These are phyloP conservation scores for Coemansia sp. DNA, from an alignment of 192 early-diverging fungal genomes.

Conservation along the genomic window DNA sequence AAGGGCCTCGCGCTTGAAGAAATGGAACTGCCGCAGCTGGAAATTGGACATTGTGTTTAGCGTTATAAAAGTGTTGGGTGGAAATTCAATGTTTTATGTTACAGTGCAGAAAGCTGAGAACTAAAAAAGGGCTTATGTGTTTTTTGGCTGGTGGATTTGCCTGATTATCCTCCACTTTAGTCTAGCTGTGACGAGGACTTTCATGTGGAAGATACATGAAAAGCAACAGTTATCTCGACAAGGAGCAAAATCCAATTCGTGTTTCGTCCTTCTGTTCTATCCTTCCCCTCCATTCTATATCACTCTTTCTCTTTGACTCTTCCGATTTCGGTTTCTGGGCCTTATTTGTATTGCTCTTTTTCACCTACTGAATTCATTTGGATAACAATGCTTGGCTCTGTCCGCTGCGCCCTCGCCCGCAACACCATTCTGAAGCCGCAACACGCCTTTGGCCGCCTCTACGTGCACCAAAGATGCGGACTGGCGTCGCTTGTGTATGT, in stretches of 20 bases:
- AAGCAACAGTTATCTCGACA: no score
- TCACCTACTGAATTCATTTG: not conserved
- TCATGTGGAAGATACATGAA: no score
- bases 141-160: no score
- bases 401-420: slow-evolving; percentile 17
- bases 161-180: no score
- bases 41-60: slow-evolving; percentile 44
- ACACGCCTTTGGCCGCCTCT: slow-evolving; percentile 18
- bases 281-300: not conserved
- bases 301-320: slow-evolving; percentile 1
- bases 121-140: not conserved
- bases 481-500: slow-evolving; percentile 81
- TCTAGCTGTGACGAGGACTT: no score
- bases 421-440: slow-evolving; percentile 10
- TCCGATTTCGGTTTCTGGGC: no score
- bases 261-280: no score
- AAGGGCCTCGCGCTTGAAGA: slow-evolving; percentile 51
- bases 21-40: slow-evolving; percentile 54
- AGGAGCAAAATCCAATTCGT: no score
- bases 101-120: not conserved
- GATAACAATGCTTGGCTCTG: slow-evolving; percentile 22
- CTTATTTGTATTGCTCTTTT: slow-evolving; percentile 4
- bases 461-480: slow-evolving; percentile 20
- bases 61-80: not conserved
- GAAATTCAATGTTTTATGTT: not conserved